Percentiles rank a stretch among this genome's conserved stretches.
Conservation (phyloP, 495 filamentous ascomycete genomes). For the Penicillium nucicola region DNA sequence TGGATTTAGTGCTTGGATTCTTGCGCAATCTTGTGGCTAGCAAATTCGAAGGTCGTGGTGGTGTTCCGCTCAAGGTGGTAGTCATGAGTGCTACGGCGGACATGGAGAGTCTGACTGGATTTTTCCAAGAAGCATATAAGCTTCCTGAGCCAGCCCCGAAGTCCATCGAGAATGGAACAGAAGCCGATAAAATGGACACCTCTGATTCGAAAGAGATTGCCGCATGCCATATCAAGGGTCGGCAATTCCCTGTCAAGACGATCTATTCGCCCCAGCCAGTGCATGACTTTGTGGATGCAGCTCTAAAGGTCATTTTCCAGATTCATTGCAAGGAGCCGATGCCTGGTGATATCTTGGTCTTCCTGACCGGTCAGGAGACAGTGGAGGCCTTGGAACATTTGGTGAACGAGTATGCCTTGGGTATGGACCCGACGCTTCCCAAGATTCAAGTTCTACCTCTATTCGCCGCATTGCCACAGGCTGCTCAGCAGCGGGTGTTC, state of each 20-base stretch:
- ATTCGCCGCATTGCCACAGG: slow-evolving; percentile 70
- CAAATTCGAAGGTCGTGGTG: slow-evolving; percentile 55
- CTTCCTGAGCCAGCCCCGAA: slow-evolving; percentile 12
- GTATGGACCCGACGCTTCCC: slow-evolving; percentile 70
- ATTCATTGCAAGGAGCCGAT: slow-evolving; percentile 84
- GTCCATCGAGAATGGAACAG: slow-evolving; percentile 4
- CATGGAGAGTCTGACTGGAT: slow-evolving; percentile 68
- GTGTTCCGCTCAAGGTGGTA: slow-evolving; percentile 77
- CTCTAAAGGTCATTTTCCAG: slow-evolving; percentile 81
- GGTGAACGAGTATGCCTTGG: slow-evolving; percentile 72
- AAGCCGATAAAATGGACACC: slow-evolving; percentile 5
- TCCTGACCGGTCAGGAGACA: slow-evolving; percentile 90
- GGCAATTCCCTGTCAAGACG: slow-evolving; percentile 81
- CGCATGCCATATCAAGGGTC: slow-evolving; percentile 75
- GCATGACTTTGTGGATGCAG: slow-evolving; percentile 76
- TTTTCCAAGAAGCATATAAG: slow-evolving; percentile 58
- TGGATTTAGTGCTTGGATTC: slow-evolving; percentile 87
- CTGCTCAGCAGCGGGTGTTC: slow-evolving; percentile 83
- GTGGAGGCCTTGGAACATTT: slow-evolving; percentile 79
- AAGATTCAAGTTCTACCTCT: slow-evolving; percentile 70
- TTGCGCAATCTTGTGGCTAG: slow-evolving; percentile 68
- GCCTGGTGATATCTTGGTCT: slow-evolving; percentile 90
- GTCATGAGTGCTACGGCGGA: slow-evolving; percentile 98
- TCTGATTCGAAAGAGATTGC: slow-evolving; percentile 32
- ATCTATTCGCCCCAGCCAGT: slow-evolving; percentile 75